phyloP scores from a whole-genome alignment of 192 early-diverging fungal genomes.

The Umbelopsis sp. region DNA sequence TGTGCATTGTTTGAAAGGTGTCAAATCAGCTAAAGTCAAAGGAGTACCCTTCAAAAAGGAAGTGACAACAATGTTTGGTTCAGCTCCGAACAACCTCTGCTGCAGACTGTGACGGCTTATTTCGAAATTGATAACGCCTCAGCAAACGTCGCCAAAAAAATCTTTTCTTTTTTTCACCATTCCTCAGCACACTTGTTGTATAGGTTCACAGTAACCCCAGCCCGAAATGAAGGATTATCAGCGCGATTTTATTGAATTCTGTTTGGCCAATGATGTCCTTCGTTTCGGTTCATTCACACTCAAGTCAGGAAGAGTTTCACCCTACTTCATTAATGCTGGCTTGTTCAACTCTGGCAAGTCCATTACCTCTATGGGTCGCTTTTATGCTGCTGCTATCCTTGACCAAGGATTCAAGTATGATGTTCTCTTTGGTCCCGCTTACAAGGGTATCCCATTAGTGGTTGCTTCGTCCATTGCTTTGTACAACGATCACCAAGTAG shows the following conservation, averaged over 20 bases:
- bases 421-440: conserved; percentile 96
- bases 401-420: conserved; percentile 74
- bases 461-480: conserved; percentile 81
- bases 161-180: conserved; percentile 10
- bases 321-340: conserved; percentile 99
- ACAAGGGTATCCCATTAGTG: conserved; percentile 97
- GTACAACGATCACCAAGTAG: conserved; percentile 51
- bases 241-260: conserved; percentile 92
- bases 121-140: too few species aligned
- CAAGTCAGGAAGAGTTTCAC: conserved; percentile 94
- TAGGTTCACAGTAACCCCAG: neutral
- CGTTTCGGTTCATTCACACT: conserved; percentile 92
- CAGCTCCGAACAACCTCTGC: too few species aligned
- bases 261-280: conserved; percentile 81
- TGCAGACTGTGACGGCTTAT: too few species aligned
- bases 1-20: too few species aligned
- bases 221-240: conserved; percentile 73
- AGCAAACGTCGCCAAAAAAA: neutral
- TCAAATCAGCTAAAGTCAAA: too few species aligned
- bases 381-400: conserved; percentile 86
- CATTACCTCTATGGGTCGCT: conserved; percentile 80
- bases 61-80: too few species aligned
- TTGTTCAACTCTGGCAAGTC: conserved; percentile 91
- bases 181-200: neutral
- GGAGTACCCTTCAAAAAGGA: too few species aligned